These are phyloP conservation scores for Ramalina intermedia DNA, from an alignment of 495 filamentous ascomycete species.

Conservation along the genomic window DNA sequence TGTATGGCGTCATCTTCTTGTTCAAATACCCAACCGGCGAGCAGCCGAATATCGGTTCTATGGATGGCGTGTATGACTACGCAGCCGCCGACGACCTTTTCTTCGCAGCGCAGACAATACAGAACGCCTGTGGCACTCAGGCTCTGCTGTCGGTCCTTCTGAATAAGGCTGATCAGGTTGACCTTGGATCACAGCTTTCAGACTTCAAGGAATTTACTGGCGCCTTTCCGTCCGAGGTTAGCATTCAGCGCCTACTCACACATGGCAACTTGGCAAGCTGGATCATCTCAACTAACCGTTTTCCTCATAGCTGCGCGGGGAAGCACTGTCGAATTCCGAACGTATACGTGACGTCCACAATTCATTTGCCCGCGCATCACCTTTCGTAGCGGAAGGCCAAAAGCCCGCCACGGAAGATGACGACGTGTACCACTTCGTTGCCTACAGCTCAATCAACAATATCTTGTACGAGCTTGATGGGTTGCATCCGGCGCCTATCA, in stretches of 20 bases:
- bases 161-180: constrained; percentile 53
- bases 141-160: constrained; percentile 84
- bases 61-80: constrained; percentile 67
- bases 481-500: constrained; percentile 80
- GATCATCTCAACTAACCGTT: background rate
- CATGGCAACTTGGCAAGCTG: background rate
- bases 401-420: constrained; percentile 43
- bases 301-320: constrained; percentile 36
- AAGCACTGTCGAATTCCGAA: constrained; percentile 56
- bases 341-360: constrained; percentile 88
- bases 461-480: constrained; percentile 90
- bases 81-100: constrained; percentile 63
- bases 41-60: constrained; percentile 42
- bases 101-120: constrained; percentile 95
- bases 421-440: constrained; percentile 96
- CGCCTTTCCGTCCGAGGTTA: constrained; percentile 65
- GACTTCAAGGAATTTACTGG: constrained; percentile 88
- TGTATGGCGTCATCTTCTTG: constrained; percentile 98
- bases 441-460: constrained; percentile 70
- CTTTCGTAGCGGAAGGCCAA: constrained; percentile 80
- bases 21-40: constrained; percentile 89
- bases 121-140: constrained; percentile 97
- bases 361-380: constrained; percentile 72
- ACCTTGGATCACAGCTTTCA: constrained; percentile 46
- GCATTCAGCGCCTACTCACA: background rate